Conservation (phyloP, 371 early-diverging fungal species). For the Mortierella sp. region DNA sequence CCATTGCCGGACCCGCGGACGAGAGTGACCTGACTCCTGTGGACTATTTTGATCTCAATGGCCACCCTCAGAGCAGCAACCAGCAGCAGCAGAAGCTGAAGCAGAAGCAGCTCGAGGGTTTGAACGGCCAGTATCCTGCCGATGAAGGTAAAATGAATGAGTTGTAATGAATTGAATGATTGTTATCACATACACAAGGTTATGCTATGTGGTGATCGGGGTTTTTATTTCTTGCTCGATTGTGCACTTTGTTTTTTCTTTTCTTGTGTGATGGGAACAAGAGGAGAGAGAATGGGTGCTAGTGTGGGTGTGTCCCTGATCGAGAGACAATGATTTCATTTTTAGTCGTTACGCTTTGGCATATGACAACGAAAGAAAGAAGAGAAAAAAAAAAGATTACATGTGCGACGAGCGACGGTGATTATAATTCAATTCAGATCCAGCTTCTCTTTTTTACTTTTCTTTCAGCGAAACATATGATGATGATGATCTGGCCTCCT, state of each 20-base stretch:
- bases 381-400: not conserved
- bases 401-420: not conserved
- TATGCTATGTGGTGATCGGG: not conserved
- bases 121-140: constrained; percentile 20
- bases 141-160: constrained; percentile 27
- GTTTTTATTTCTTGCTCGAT: constrained; percentile 2
- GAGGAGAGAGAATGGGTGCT: not conserved
- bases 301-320: not conserved
- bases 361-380: constrained; percentile 1
- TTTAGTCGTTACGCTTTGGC: not conserved
- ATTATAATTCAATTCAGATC: constrained; percentile 40
- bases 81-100: constrained; percentile 3
- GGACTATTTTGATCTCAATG: constrained; percentile 54
- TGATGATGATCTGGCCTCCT: constrained; percentile 14
- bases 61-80: constrained; percentile 1
- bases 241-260: not conserved
- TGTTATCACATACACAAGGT: not conserved
- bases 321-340: not conserved
- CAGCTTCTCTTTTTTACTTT: constrained; percentile 19
- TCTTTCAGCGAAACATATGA: constrained; percentile 13
- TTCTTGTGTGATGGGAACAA: not conserved
- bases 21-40: constrained; percentile 37
- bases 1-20: constrained; percentile 77
- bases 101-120: constrained; percentile 18
- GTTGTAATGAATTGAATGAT: not conserved